Conservation (phyloP, 768 basidiomycete species). For the Mycena albidolilacea region DNA sequence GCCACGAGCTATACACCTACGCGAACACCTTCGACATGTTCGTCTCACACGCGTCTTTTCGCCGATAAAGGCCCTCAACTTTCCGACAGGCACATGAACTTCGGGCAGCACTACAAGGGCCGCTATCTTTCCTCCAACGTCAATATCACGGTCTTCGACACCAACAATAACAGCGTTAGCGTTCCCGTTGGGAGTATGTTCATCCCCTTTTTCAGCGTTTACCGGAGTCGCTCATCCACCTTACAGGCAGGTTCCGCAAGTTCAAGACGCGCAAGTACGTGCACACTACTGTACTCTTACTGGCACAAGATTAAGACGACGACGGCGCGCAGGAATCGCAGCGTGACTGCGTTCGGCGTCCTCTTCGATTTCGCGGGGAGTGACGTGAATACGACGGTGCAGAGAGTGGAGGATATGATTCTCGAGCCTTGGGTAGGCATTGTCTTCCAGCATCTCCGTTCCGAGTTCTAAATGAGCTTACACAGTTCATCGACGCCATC, state of each 20-base stretch:
- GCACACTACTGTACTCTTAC: background rate
- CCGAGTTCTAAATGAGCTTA: background rate
- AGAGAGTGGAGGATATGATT: conserved; percentile 80
- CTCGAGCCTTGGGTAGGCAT: conserved; percentile 78
- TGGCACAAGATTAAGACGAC: conserved; percentile 1
- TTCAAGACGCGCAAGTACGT: conserved; percentile 81
- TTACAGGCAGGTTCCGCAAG: conserved; percentile 69
- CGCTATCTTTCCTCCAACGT: conserved; percentile 89
- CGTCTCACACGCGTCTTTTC: conserved; percentile 20
- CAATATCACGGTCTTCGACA: conserved; percentile 80
- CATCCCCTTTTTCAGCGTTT: background rate
- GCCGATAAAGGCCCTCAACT: conserved; percentile 11
- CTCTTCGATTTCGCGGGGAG: conserved; percentile 84
- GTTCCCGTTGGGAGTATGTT: conserved; percentile 54
- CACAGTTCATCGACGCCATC: conserved; percentile 85
- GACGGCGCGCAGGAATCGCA: conserved; percentile 63
- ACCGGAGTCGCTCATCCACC: background rate
- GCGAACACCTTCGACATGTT: conserved; percentile 78
- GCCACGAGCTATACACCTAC: conserved; percentile 89
- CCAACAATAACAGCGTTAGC: conserved; percentile 53
- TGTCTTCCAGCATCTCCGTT: background rate
- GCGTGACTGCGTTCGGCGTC: conserved; percentile 87
- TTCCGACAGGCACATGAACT: conserved; percentile 69
- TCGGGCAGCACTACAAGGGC: conserved; percentile 75
- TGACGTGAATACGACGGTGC: conserved; percentile 80